Percentiles rank a stretch among this genome's conserved stretches.
phyloP scores from a whole-genome alignment of 148 eudicot species.

The Polygonum aviculare region DNA sequence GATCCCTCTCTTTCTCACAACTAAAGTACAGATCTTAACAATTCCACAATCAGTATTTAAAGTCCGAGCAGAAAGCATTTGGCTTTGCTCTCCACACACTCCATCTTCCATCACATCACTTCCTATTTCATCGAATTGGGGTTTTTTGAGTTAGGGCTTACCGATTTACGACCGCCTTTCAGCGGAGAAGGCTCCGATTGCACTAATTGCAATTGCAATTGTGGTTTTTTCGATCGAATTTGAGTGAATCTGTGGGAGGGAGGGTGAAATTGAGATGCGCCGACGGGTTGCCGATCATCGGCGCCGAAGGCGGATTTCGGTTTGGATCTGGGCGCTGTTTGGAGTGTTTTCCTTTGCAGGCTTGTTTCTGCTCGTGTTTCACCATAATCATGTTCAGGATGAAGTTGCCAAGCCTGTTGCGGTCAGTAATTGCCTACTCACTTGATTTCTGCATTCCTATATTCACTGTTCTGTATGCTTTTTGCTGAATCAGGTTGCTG shows the following conservation, averaged over 20 bases:
- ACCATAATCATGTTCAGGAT: constrained; percentile 55
- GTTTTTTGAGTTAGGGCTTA: background rate
- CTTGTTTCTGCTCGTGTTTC: constrained; percentile 51
- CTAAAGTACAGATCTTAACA: background rate
- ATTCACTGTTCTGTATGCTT: background rate
- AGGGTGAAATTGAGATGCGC: constrained; percentile 37
- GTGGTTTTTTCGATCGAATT: background rate
- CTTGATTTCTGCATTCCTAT: background rate
- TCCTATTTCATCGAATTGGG: background rate
- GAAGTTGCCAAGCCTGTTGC: constrained; percentile 30
- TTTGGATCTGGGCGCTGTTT: constrained; percentile 80
- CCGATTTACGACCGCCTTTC: background rate
- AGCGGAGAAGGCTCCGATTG: background rate
- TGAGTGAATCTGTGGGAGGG: constrained; percentile 11
- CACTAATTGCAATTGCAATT: background rate
- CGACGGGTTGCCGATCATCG: constrained; percentile 81
- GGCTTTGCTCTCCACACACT: constrained; percentile 7
- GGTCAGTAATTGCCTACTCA: constrained; percentile 19
- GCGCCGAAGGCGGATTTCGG: constrained; percentile 65
- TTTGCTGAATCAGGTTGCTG: background rate
- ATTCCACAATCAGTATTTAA: background rate
- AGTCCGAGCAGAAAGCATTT: background rate
- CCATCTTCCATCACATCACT: background rate
- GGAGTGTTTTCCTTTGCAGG: constrained; percentile 48
- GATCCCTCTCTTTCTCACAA: background rate